A percentile compares a stretch with the other conserved stretches of the same genome.
These are phyloP conservation scores for Xerocomus potaroensis DNA, from an alignment of 768 basidiomycete genomes.

Conservation along the genomic window DNA sequence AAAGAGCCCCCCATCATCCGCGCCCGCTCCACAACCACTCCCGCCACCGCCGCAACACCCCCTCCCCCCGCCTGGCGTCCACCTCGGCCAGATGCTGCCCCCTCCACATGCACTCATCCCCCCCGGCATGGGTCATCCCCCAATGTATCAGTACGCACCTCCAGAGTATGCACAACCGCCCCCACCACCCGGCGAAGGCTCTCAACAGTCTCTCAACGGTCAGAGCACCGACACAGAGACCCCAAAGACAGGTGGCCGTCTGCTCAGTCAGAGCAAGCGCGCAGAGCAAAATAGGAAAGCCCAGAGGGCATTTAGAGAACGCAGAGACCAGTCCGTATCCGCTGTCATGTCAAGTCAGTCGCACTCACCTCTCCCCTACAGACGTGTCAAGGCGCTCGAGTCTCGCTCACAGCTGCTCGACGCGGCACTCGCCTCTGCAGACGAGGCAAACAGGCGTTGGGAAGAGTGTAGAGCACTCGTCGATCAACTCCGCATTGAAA, in stretches of 20 bases:
- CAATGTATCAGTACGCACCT: conserved; percentile 34
- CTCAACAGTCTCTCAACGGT: conserved; percentile 27
- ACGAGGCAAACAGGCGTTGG: conserved; percentile 87
- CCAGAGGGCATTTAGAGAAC: conserved; percentile 86
- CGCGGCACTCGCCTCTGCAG: conserved; percentile 79
- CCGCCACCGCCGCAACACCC: conserved; percentile 21
- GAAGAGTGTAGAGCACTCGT: conserved; percentile 86
- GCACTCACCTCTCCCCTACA: conserved; percentile 31
- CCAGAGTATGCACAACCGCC: conserved; percentile 30
- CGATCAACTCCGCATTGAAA: conserved; percentile 85
- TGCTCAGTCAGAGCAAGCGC: conserved; percentile 76
- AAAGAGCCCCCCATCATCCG: conserved; percentile 54
- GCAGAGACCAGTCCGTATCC: conserved; percentile 73
- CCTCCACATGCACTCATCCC: conserved; percentile 53
- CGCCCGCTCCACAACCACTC: conserved; percentile 5
- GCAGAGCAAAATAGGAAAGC: conserved; percentile 96
- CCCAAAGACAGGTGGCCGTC: conserved; percentile 38
- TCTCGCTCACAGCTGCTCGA: conserved; percentile 82
- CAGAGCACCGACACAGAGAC: conserved; percentile 5
- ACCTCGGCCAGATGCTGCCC: conserved; percentile 51
- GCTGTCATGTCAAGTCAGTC: neutral
- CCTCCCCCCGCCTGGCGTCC: conserved; percentile 33
- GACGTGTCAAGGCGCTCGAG: conserved; percentile 85
- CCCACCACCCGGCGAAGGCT: conserved; percentile 24
- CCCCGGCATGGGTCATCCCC: conserved; percentile 27